A percentile compares a stretch with the other conserved stretches of the same genome.
phyloP scores from a whole-genome alignment of 2,329 filamentous ascomycete genomes.

The Trichophyton verrucosum region DNA sequence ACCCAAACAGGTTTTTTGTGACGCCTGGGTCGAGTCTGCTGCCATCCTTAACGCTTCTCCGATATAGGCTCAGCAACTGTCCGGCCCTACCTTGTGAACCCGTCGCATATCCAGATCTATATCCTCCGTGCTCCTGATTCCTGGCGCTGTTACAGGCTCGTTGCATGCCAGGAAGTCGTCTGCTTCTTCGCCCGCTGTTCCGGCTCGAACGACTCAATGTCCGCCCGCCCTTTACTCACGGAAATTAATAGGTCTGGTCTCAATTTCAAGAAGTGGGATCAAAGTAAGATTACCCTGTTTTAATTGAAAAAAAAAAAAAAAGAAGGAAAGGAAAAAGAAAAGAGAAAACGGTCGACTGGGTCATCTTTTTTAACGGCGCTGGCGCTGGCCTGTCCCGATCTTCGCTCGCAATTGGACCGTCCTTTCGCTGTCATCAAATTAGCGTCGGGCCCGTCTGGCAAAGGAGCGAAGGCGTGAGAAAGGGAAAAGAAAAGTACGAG shows the following conservation, averaged over 20 bases:
- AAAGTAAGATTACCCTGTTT: not conserved
- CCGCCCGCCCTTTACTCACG: not conserved
- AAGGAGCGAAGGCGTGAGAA: not conserved
- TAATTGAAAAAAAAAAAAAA: not conserved
- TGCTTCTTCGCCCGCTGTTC: not conserved
- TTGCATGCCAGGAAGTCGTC: not conserved
- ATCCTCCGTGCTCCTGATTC: too few species aligned
- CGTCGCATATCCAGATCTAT: too few species aligned
- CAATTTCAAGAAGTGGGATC: not conserved
- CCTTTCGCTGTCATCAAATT: not conserved
- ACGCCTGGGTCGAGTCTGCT: not conserved
- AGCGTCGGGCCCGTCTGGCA: not conserved
- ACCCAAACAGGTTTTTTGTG: constrained; percentile 3
- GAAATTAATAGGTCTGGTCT: not conserved
- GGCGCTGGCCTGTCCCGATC: not conserved
- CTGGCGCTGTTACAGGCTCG: too few species aligned
- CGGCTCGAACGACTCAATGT: not conserved
- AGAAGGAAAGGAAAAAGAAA: not conserved
- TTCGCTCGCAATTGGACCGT: not conserved
- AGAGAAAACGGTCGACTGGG: constrained; percentile 1
- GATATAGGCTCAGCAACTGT: not conserved
- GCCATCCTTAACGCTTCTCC: not conserved
- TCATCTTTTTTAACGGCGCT: not conserved
- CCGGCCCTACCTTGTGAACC: not conserved
- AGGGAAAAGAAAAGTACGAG: not conserved